These are phyloP conservation scores for Fusarium redolens DNA, from an alignment of 2,329 filamentous ascomycete species.

Conservation along the genomic window DNA sequence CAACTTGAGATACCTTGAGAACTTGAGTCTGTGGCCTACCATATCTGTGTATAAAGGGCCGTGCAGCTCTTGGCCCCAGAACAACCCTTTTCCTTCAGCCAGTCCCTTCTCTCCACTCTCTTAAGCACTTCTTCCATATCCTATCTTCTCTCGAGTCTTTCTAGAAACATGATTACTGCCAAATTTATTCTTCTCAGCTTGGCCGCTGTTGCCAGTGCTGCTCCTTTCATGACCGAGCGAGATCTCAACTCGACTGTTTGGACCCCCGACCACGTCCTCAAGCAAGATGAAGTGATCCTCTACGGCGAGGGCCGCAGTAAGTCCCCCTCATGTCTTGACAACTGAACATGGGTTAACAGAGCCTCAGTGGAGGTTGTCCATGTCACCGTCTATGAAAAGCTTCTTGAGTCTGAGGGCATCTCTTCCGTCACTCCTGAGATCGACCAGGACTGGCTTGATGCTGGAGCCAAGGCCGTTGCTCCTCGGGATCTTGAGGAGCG, in stretches of 20 bases:
- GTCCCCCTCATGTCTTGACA: accelerated
- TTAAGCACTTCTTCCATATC: accelerated
- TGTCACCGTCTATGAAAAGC: slow-evolving; percentile 13
- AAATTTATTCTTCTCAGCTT: background rate
- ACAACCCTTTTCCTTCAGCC: accelerated
- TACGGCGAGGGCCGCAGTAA: slow-evolving; percentile 25
- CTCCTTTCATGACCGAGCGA: slow-evolving; percentile 9
- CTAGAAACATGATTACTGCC: background rate
- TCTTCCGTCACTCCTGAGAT: slow-evolving; percentile 5
- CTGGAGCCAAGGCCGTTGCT: background rate
- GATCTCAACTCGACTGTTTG: slow-evolving; percentile 29
- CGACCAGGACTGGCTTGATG: background rate
- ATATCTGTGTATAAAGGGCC: background rate
- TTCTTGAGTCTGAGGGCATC: slow-evolving; percentile 4
- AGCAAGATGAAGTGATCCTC: slow-evolving; percentile 31
- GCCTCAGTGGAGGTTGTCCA: slow-evolving; percentile 19
- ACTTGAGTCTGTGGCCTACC: accelerated
- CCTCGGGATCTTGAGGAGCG: background rate
- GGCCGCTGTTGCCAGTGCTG: slow-evolving; percentile 10
- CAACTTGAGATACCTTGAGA: accelerated
- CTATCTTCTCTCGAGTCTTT: accelerated
- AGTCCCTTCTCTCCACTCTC: accelerated
- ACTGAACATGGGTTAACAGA: accelerated
- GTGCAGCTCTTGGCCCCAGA: background rate
- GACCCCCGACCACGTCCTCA: slow-evolving; percentile 27